Evolutionary conservation across 2,329 filamentous ascomycete genomes (phyloP).

Genomic region (Arthrobotrys pseudoclavata): DNA sequence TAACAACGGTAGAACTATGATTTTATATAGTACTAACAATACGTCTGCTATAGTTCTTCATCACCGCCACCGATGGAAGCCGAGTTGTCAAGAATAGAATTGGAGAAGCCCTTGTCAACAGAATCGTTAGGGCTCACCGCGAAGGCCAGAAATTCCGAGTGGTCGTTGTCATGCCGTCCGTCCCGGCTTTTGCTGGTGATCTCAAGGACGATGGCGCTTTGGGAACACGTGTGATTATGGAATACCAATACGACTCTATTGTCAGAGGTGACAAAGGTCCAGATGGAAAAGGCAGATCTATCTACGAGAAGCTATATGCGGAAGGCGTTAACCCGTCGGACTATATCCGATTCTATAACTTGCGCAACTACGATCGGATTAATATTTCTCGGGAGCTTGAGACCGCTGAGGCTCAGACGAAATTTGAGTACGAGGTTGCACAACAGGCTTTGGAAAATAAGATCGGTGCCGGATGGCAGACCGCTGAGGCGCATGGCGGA

Average conservation of each 20-base stretch:
- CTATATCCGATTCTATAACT: slow-evolving; percentile 87
- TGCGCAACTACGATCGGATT: slow-evolving; percentile 86
- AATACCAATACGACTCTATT: slow-evolving; percentile 86
- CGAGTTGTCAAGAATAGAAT: slow-evolving; percentile 82
- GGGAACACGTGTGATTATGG: slow-evolving; percentile 87
- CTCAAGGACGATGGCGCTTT: slow-evolving; percentile 79
- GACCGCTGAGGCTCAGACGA: slow-evolving; percentile 73
- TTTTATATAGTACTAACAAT: background rate
- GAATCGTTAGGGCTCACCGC: slow-evolving; percentile 78
- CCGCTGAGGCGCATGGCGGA: slow-evolving; percentile 65
- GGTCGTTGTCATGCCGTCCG: slow-evolving; percentile 81
- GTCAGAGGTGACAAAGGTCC: slow-evolving; percentile 72
- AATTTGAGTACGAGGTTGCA: slow-evolving; percentile 75
- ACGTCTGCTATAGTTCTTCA: slow-evolving; percentile 78
- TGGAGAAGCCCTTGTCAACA: slow-evolving; percentile 81
- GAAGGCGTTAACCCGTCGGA: slow-evolving; percentile 77
- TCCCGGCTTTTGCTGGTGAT: slow-evolving; percentile 86
- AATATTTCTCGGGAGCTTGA: slow-evolving; percentile 76
- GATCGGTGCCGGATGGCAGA: slow-evolving; percentile 65
- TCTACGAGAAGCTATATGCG: slow-evolving; percentile 78
- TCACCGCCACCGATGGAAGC: slow-evolving; percentile 82
- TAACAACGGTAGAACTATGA: too few relatives aligned
- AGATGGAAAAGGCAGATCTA: slow-evolving; percentile 73
- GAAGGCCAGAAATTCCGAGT: slow-evolving; percentile 78
- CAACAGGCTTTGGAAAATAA: slow-evolving; percentile 65